Base-by-base conservation (phyloP, 2,329 filamentous ascomycete genomes). In the Nigrospora osmanthi region DNA sequence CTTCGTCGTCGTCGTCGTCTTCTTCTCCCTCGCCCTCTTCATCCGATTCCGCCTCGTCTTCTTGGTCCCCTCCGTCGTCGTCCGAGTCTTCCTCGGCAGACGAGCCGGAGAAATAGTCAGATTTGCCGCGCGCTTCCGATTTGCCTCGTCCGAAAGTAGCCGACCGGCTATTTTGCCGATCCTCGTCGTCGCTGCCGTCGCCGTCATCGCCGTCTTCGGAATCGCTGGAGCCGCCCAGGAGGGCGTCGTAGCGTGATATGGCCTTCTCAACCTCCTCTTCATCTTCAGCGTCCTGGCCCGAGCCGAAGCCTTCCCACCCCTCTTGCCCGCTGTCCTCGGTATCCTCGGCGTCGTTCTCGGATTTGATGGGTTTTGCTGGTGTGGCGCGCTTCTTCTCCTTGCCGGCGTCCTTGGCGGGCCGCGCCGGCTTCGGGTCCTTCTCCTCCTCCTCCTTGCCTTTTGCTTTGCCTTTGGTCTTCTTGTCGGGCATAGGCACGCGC, bases 401-500 rank as follows among this genome's bases (percentile, higher is more conserved):
- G 41, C 51, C 52, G 54, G 35, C 52, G 35, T 64, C 56, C 14
- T 64, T 49, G 34, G 41, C 36, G 5, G 23, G 43, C 36, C 32
- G 40, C n/a, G 39, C 55, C 28, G 58, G 52, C 39, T 59, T 58
- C 15, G 61, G 57, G 12, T 61, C 58, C 30, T 57, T 51, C 48
- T 57, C 58, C 49, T 62, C 44, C 4, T 42, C 42, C 41, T 48
- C 38, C 42, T 33, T 36, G 39, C 57, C 55, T 10, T 28, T 28
- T 28, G 7, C 23, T 28, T 28, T 28, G 7, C 11, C 39, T 40
- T 59, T 60, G 34, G 54, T 57, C 50, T 55, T 62, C 55, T 67
- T 72, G 36, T 71, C 69, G 0, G 75, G 73, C 44, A 71, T 60
- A 3, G 71, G 58, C 0, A 80, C 66, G 2, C 70, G 64, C 14